These are phyloP conservation scores for Hortaea werneckii DNA, from an alignment of 2,329 filamentous ascomycete genomes.

Conservation along the genomic window DNA sequence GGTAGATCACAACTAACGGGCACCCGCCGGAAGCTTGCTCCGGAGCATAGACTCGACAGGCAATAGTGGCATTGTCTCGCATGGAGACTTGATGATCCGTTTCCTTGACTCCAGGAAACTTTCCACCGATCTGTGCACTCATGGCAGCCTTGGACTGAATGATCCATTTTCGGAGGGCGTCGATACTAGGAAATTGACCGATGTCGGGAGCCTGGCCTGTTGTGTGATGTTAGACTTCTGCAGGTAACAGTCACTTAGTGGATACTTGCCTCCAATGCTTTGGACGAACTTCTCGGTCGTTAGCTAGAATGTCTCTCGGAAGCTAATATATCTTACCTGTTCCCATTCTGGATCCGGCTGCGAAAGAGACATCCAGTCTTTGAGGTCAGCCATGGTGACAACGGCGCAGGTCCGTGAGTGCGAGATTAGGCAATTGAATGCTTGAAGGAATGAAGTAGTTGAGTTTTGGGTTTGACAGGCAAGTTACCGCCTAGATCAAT, in stretches of 20 bases:
- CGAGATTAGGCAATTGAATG: too few relatives aligned
- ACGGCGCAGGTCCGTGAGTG: background rate
- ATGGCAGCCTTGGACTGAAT: conserved; percentile 9
- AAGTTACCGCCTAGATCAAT: too few relatives aligned
- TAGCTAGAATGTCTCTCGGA: background rate
- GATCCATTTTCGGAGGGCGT: conserved; percentile 11
- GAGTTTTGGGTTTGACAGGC: too few relatives aligned
- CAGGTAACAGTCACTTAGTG: background rate
- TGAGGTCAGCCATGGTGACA: conserved; percentile 16
- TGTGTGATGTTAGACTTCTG: background rate
- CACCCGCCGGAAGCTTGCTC: conserved; percentile 11
- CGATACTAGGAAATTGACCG: conserved; percentile 15
- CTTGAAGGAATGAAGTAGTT: too few relatives aligned
- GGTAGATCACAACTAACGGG: conserved; percentile 16
- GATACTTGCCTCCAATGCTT: conserved; percentile 2
- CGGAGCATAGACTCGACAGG: conserved; percentile 16
- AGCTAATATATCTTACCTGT: conserved; percentile 3
- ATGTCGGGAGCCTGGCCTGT: conserved; percentile 15
- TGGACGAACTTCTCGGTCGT: conserved; percentile 2
- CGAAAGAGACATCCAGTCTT: conserved; percentile 17
- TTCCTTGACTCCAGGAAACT: conserved; percentile 18
- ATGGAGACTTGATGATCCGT: conserved; percentile 31
- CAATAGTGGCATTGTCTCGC: conserved; percentile 28
- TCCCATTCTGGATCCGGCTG: conserved; percentile 18
- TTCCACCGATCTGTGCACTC: conserved; percentile 6